These are phyloP conservation scores for Paramecium octaurelia DNA, from an alignment of 73 alveolate species.

Conservation along the genomic window DNA sequence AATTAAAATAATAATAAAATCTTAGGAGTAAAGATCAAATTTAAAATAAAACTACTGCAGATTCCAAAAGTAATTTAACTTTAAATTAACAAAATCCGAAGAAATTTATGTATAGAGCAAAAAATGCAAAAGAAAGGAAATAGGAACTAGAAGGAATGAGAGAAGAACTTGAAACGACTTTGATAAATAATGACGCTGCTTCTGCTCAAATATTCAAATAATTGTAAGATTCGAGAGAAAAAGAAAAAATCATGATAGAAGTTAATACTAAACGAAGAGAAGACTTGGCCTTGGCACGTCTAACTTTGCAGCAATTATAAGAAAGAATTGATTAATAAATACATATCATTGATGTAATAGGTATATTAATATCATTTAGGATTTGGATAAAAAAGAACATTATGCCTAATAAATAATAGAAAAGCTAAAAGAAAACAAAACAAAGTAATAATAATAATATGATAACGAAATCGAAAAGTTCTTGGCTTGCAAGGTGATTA, in stretches of 20 bases:
- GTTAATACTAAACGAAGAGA: neutral
- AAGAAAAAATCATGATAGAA: neutral
- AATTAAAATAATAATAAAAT: neutral
- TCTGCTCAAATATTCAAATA: neutral
- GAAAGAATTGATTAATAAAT: slow-evolving; percentile 10
- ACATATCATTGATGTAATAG: neutral
- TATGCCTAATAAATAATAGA: slow-evolving; percentile 20
- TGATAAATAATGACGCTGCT: neutral
- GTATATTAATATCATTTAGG: neutral
- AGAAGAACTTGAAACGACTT: neutral
- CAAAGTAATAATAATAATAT: neutral
- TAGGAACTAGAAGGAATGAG: neutral
- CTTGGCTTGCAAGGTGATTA: neutral
- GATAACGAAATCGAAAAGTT: neutral
- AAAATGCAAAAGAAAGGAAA: slow-evolving; percentile 25
- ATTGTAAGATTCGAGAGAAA: neutral
- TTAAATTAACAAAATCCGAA: neutral
- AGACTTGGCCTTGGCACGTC: neutral
- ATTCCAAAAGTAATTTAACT: neutral
- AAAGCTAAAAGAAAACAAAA: neutral
- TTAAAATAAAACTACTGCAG: neutral
- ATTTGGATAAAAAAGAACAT: slow-evolving; percentile 4
- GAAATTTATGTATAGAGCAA: neutral
- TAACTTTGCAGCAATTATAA: neutral
- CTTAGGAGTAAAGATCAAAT: neutral